These are phyloP conservation scores for Paramecium sexaurelia DNA, from an alignment of 73 alveolate species.

Conservation along the genomic window DNA sequence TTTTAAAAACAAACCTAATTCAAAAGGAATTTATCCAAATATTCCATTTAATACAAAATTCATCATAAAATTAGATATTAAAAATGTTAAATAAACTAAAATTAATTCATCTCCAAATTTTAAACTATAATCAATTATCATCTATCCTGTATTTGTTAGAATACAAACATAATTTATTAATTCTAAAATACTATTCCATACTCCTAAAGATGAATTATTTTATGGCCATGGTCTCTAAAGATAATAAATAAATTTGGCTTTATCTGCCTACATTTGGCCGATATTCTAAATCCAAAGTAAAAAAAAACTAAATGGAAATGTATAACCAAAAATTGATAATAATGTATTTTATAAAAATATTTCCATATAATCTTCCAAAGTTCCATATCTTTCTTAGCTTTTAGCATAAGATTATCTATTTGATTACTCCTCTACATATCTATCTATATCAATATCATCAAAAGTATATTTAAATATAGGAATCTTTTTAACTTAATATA, in stretches of 20 bases:
- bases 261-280: neutral
- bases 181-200: neutral
- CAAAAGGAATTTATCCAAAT: neutral
- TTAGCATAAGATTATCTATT: neutral
- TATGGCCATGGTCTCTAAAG: constrained; percentile 38
- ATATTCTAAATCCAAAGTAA: neutral
- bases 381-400: constrained; percentile 26
- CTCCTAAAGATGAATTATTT: neutral
- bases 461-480: neutral
- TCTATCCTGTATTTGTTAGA: neutral
- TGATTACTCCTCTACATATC: neutral
- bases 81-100: neutral
- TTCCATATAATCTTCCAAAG: constrained; percentile 39
- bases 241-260: neutral
- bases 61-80: neutral
- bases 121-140: neutral
- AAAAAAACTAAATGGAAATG: constrained; percentile 15
- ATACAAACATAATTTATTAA: neutral
- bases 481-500: neutral
- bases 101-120: neutral
- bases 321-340: neutral
- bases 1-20: neutral
- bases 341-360: neutral
- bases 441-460: neutral
- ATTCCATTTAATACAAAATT: neutral